Conservation (phyloP, 2,329 filamentous ascomycete species). For the Sphaerulina vaccinii region DNA sequence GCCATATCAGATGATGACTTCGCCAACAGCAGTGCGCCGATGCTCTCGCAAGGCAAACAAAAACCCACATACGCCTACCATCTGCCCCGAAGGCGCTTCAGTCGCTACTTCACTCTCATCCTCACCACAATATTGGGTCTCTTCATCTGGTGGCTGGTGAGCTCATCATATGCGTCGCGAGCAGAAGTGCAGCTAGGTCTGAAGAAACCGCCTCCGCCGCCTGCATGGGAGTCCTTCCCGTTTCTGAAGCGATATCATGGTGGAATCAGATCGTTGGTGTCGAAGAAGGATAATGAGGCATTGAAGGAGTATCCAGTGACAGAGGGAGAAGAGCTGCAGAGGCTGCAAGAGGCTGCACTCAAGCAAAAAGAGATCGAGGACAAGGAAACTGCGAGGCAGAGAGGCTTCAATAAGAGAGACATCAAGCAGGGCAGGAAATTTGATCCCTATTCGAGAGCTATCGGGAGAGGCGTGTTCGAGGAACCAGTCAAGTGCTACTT, state of each 20-base stretch:
- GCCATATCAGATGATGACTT: conserved; percentile 28
- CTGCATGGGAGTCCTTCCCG: conserved; percentile 80
- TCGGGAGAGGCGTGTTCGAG: conserved; percentile 47
- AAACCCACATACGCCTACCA: conserved; percentile 37
- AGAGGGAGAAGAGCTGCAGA: conserved; percentile 57
- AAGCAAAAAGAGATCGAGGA: conserved; percentile 40
- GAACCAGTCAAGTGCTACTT: conserved; percentile 75
- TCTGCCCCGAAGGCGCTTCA: conserved; percentile 58
- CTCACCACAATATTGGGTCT: conserved; percentile 68
- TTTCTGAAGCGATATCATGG: conserved; percentile 89
- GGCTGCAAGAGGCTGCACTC: conserved; percentile 36
- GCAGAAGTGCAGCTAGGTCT: conserved; percentile 56
- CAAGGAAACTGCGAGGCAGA: conserved; percentile 37
- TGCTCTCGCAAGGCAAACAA: conserved; percentile 31
- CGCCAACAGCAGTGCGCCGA: conserved; percentile 32
- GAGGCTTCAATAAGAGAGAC: conserved; percentile 34
- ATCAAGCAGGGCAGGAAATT: conserved; percentile 47
- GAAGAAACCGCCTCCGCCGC: conserved; percentile 59
- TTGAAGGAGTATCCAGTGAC: conserved; percentile 68
- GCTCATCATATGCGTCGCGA: conserved; percentile 40
- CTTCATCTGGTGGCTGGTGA: conserved; percentile 74
- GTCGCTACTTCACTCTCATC: conserved; percentile 73
- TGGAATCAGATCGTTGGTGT: conserved; percentile 71
- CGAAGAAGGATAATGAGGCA: conserved; percentile 65
- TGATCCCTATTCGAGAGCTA: conserved; percentile 67